Base-by-base conservation (phyloP, 257 asterid species). In the Penstemon barbatus region DNA sequence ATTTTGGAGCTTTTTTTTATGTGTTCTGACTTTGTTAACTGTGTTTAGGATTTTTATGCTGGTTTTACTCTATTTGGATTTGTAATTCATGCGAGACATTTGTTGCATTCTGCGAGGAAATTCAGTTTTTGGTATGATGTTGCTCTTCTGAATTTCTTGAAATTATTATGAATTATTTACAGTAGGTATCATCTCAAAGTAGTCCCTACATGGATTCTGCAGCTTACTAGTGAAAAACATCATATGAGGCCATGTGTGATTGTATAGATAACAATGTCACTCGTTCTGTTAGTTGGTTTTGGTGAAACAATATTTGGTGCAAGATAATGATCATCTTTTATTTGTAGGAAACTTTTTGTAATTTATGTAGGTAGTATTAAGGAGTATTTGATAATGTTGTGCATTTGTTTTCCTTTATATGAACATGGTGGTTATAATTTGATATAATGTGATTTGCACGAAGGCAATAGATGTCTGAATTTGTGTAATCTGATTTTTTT, bases 1-100 rank as follows among this genome's bases (percentile, higher is more conserved):
- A 59, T 38, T 25, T 53, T 69, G 48, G 59, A 62, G 59, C 45
- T 52, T 66, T 61, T 8, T 4, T 36, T 75, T 62, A 4, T 73
- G 40, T 66, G 36, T 58, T 57, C 8, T 69, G 54, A 8, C 49
- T 62, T 52, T 19, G 33, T 60, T 33, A 13, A 50, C 33, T 50
- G 49, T 65, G 61, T 11, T 40, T 67, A 36, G 43, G 37, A 7
- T 19, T 5, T 39, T 62, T 4, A 8, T 68, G 49, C 7, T 68
- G 63, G 9, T 66, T 44, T 59, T 33, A 15, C 15, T 13, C 46
- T 38, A 2, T 62, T 51, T 52, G 7, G 50, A 54, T 12, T 71
- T 68, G 36, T 46, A 38, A 61, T 36, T 61, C 58, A 5, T 56
- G 4, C 54, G 6, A 65, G 36, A 40, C 11, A 12, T 18, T 37